Conservation (phyloP, 208 protist genomes). For the Wallacemonas rigidus region DNA sequence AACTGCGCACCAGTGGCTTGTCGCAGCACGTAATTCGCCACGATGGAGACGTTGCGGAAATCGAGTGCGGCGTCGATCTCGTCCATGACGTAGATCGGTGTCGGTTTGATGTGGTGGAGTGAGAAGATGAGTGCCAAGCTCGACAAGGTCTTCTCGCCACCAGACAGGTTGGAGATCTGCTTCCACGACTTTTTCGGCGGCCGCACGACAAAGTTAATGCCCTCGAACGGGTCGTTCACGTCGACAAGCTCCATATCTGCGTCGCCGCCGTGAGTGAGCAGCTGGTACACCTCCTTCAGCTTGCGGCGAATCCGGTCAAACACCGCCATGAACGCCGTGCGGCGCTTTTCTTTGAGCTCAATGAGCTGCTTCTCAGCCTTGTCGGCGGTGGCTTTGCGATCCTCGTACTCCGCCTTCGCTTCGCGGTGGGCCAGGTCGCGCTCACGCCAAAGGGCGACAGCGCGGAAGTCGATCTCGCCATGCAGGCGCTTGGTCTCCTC, state of each 20-base stretch:
- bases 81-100: conserved; percentile 99
- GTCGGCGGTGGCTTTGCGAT: conserved; percentile 71
- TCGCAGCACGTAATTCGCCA: conserved; percentile 99
- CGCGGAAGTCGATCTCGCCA: conserved; percentile 93
- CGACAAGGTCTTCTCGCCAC: conserved; percentile 99
- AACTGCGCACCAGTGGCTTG: conserved; percentile 99
- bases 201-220: conserved; percentile 97
- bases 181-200: conserved; percentile 99
- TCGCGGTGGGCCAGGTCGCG: conserved; percentile 86
- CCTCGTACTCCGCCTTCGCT: conserved; percentile 60
- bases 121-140: conserved; percentile 99
- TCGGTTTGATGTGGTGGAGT: conserved; percentile 99
- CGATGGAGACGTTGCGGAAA: conserved; percentile 99
- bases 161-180: conserved; percentile 99
- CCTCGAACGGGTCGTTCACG: conserved; percentile 98
- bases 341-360: conserved; percentile 79
- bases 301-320: conserved; percentile 97
- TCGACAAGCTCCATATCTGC: conserved; percentile 99
- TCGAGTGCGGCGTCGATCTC: conserved; percentile 99
- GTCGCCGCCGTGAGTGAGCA: conserved; percentile 99
- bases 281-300: conserved; percentile 99
- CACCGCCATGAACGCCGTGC: conserved; percentile 97
- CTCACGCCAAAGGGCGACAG: conserved; percentile 95
- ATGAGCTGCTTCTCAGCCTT: conserved; percentile 55
- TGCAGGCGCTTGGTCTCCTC: conserved; percentile 87